These are phyloP conservation scores for Monilinia aucupariae DNA, from an alignment of 2,329 filamentous ascomycete species.

Conservation along the genomic window DNA sequence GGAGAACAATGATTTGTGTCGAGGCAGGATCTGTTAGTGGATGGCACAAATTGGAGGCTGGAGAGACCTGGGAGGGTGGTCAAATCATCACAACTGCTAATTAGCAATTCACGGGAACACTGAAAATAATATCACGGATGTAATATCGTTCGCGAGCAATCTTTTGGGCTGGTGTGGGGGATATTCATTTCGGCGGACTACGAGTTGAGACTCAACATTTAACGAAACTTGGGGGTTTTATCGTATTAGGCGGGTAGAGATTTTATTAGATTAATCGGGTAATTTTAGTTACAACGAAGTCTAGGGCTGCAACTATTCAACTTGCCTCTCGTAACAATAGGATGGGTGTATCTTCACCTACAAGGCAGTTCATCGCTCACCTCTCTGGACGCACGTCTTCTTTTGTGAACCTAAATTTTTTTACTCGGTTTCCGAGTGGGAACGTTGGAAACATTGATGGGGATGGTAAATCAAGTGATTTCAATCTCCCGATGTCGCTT, in stretches of 20 bases:
- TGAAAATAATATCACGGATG: slow-evolving; percentile 1
- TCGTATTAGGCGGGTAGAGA: neutral
- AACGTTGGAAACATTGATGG: neutral
- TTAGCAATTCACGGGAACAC: neutral
- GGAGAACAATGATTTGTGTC: slow-evolving; percentile 88
- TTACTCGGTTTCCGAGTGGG: neutral
- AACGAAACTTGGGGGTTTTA: neutral
- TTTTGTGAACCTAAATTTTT: no score
- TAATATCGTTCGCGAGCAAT: slow-evolving; percentile 2
- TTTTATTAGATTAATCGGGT: neutral
- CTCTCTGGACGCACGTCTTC: no score
- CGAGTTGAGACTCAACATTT: neutral
- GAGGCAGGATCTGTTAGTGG: slow-evolving; percentile 79
- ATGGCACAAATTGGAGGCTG: slow-evolving; percentile 81
- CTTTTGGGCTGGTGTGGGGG: neutral
- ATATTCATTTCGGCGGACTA: neutral
- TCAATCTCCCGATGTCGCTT: neutral
- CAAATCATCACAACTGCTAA: slow-evolving; percentile 22
- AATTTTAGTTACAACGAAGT: neutral
- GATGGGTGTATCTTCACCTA: neutral
- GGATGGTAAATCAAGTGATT: neutral
- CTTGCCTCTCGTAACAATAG: neutral
- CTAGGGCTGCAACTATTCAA: neutral
- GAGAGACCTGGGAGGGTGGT: slow-evolving; percentile 59
- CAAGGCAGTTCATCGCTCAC: neutral